Conservation (phyloP, 805 yeast genomes). For the Sugiyamaella mastotermitis region DNA sequence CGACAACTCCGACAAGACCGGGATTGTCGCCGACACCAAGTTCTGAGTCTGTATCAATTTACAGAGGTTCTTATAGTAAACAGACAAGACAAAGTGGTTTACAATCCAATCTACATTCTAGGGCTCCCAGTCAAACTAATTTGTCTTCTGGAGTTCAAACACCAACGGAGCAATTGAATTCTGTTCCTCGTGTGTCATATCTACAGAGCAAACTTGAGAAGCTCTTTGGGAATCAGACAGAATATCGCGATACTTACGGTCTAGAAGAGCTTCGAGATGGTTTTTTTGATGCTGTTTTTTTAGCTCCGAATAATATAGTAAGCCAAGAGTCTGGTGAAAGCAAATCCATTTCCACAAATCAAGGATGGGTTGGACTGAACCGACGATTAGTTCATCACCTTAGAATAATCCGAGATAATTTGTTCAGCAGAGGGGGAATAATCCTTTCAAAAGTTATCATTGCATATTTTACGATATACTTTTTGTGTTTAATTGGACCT, state of each 20-base stretch:
- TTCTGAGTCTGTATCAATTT: slow-evolving; percentile 3
- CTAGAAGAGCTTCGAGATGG: slow-evolving; percentile 45
- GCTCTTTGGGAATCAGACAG: slow-evolving; percentile 16
- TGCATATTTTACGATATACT: slow-evolving; percentile 36
- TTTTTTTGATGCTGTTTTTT: slow-evolving; percentile 42
- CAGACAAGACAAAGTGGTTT: not conserved
- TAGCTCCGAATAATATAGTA: slow-evolving; percentile 23
- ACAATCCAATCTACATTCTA: not conserved
- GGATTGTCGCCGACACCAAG: too few species aligned
- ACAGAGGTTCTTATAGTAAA: slow-evolving; percentile 7
- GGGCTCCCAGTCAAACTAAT: too few species aligned
- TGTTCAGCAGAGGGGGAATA: too few species aligned
- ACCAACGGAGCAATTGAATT: too few species aligned
- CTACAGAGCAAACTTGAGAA: slow-evolving; percentile 10
- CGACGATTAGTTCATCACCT: not conserved
- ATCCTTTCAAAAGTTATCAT: slow-evolving; percentile 32
- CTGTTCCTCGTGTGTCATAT: slow-evolving; percentile 6
- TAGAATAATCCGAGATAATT: slow-evolving; percentile 5
- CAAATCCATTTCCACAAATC: not conserved
- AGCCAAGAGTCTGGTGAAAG: not conserved
- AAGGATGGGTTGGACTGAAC: not conserved
- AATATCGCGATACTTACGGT: slow-evolving; percentile 32
- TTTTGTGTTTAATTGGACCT: slow-evolving; percentile 35
- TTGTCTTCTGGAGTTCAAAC: too few species aligned
- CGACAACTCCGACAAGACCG: too few species aligned